Percentiles rank a stretch among this genome's conserved stretches.
These are phyloP conservation scores for Elaeis oleifera DNA, from an alignment of 202 grass and related monocot species.

Conservation along the genomic window DNA sequence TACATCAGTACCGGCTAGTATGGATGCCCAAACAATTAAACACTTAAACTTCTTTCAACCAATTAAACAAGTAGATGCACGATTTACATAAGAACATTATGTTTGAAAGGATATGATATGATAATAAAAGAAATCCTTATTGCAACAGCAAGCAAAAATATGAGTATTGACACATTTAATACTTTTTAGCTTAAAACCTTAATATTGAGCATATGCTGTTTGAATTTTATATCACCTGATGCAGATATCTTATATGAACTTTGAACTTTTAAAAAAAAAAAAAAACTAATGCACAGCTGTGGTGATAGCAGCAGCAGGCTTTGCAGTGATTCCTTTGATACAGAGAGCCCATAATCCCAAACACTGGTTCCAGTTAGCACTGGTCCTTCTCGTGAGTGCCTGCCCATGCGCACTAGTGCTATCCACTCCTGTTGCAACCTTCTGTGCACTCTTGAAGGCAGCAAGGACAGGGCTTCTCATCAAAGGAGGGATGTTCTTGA, in stretches of 20 bases:
- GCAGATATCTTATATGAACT: not conserved
- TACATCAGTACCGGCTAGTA: no score
- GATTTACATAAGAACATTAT: no score
- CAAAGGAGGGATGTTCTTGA: slow-evolving; percentile 94
- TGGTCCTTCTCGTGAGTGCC: slow-evolving; percentile 86
- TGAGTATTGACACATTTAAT: no score
- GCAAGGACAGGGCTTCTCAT: slow-evolving; percentile 67
- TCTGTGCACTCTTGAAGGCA: slow-evolving; percentile 75
- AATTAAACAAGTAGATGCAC: no score
- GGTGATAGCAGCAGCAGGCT: slow-evolving; percentile 47
- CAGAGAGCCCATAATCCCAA: slow-evolving; percentile 36
- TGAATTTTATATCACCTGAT: no score
- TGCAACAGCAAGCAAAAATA: no score
- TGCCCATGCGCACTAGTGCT: slow-evolving; percentile 89
- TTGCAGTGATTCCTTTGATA: slow-evolving; percentile 59
- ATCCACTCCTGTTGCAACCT: slow-evolving; percentile 81
- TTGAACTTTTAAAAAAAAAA: not conserved
- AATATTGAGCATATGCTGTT: no score
- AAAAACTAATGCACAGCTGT: slow-evolving; percentile 41
- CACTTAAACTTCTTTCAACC: no score
- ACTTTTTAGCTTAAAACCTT: no score
- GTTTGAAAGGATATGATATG: no score
- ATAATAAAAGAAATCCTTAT: no score
- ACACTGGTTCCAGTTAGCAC: slow-evolving; percentile 57
- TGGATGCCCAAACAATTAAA: no score